Conservation (phyloP, 805 yeast species). For the Candida pseudoglaebosa region DNA sequence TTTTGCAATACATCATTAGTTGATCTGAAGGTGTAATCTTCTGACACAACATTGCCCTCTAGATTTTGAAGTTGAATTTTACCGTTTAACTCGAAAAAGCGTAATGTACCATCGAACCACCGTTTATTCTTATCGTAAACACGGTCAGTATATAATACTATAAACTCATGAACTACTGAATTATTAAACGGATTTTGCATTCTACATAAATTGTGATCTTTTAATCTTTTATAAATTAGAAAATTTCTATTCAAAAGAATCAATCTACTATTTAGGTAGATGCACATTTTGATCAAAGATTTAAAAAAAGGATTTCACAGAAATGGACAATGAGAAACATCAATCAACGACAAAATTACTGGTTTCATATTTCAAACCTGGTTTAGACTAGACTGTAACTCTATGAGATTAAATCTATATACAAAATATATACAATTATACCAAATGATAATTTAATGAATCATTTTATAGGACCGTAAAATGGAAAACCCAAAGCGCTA, state of each 20-base stretch:
- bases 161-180: conserved; percentile 45
- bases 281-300: too few relatives aligned
- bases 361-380: too few relatives aligned
- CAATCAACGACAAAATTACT: too few relatives aligned
- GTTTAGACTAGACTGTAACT: too few relatives aligned
- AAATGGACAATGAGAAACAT: too few relatives aligned
- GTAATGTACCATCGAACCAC: conserved; percentile 51
- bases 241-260: too few relatives aligned
- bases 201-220: neutral
- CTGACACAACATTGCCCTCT: conserved; percentile 26
- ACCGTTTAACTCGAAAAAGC: conserved; percentile 45
- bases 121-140: conserved; percentile 43
- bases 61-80: conserved; percentile 42
- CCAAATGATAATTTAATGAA: neutral
- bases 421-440: conserved; percentile 1
- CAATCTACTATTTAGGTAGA: too few relatives aligned
- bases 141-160: conserved; percentile 44
- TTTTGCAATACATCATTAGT: conserved; percentile 7
- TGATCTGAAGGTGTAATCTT: conserved; percentile 25
- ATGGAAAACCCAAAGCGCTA: conserved; percentile 80
- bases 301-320: too few relatives aligned
- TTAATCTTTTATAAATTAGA: too few relatives aligned
- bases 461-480: conserved; percentile 28
- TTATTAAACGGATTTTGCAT: conserved; percentile 15
- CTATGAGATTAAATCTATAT: conserved; percentile 1